These are phyloP conservation scores for Linum tenue DNA, from an alignment of 345 rosid species.

Conservation along the genomic window DNA sequence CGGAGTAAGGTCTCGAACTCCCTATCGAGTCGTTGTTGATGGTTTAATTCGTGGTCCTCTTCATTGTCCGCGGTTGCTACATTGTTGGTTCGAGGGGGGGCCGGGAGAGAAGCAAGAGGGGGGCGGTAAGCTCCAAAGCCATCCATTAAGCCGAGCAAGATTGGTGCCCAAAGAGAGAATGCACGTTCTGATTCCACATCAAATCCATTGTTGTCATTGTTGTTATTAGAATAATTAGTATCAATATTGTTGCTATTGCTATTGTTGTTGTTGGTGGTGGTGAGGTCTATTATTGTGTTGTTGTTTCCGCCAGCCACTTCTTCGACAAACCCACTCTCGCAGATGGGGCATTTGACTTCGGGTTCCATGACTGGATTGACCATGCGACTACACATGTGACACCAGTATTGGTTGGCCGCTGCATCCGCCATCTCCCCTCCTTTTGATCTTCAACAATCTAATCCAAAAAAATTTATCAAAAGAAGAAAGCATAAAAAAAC, in stretches of 20 bases:
- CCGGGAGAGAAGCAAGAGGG: constrained; percentile 11
- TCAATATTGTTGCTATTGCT: too few species aligned
- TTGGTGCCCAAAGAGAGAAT: constrained; percentile 30
- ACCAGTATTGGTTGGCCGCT: constrained; percentile 44
- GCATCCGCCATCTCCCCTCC: constrained; percentile 45
- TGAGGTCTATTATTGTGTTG: constrained; percentile 5
- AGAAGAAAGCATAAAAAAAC: neutral
- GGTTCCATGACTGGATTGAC: constrained; percentile 38
- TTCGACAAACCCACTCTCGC: constrained; percentile 53
- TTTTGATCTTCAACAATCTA: constrained; percentile 10
- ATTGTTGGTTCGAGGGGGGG: constrained; percentile 12
- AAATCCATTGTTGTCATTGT: constrained; percentile 11
- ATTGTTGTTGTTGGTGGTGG: neutral
- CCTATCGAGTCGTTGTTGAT: constrained; percentile 8
- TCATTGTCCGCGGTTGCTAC: constrained; percentile 18
- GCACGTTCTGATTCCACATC: constrained; percentile 21
- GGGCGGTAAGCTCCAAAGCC: constrained; percentile 19
- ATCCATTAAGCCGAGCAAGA: constrained; percentile 34
- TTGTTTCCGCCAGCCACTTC: constrained; percentile 20
- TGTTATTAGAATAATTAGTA: neutral
- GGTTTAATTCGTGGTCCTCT: neutral
- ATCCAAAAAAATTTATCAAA: neutral
- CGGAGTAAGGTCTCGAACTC: constrained; percentile 20
- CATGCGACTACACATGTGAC: constrained; percentile 45
- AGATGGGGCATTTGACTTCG: constrained; percentile 41